A percentile compares a stretch with the other conserved stretches of the same genome.
Evolutionary conservation across 352 stramenopile genomes (phyloP).

Genomic region (Pythium monospermum): DNA sequence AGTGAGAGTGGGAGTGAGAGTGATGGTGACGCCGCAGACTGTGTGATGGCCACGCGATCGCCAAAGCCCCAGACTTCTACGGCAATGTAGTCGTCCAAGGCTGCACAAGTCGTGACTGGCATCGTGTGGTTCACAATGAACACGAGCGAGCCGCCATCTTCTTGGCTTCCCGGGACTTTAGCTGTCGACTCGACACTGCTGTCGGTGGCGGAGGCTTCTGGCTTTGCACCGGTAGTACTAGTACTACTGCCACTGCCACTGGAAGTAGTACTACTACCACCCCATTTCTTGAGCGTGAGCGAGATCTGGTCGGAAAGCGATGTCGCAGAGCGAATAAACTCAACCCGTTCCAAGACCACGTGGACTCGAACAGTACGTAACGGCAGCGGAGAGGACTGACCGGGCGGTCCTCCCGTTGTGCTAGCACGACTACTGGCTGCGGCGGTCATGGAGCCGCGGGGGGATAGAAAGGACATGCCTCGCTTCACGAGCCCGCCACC

Average conservation of each 20-base stretch:
- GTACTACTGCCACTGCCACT: too few species aligned
- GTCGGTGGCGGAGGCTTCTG: not conserved
- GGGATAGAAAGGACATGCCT: constrained; percentile 12
- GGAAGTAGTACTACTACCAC: too few species aligned
- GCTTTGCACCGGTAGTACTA: not conserved
- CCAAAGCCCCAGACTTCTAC: constrained; percentile 56
- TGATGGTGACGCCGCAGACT: too few species aligned
- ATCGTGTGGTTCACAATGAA: constrained; percentile 13
- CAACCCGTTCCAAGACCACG: constrained; percentile 22
- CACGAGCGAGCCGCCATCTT: not conserved
- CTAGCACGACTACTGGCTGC: constrained; percentile 3
- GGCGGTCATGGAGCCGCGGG: constrained; percentile 3
- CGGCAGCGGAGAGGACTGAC: not conserved
- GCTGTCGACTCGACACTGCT: constrained; percentile 21
- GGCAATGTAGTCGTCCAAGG: constrained; percentile 34
- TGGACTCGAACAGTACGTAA: constrained; percentile 11
- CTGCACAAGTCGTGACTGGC: not conserved
- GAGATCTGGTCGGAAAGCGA: constrained; percentile 23
- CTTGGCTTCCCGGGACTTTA: constrained; percentile 6
- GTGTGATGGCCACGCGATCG: too few species aligned
- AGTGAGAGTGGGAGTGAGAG: not conserved
- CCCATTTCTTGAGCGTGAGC: constrained; percentile 33
- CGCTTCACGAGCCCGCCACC: constrained; percentile 10
- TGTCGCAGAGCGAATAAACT: constrained; percentile 10
- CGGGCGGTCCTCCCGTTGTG: constrained; percentile 1